Evolutionary conservation across 495 filamentous ascomycete genomes (phyloP).

Genomic region (Talaromyces nanjingensis): DNA sequence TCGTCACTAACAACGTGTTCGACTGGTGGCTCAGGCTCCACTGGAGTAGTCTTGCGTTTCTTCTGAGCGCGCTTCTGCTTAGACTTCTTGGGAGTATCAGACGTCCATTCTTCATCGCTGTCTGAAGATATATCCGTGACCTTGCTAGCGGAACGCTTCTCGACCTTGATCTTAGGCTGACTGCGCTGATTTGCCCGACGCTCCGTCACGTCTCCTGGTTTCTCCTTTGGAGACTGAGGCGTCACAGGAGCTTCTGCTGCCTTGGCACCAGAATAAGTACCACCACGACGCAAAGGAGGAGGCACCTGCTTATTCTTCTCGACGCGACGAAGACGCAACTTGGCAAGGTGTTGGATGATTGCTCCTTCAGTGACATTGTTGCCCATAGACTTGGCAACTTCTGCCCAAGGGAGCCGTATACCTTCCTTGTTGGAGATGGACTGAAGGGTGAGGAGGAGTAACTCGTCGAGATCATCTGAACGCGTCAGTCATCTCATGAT

Average conservation of each 20-base stretch:
- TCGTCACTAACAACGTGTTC: neutral
- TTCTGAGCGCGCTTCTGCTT: conserved; percentile 3
- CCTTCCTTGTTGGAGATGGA: conserved; percentile 27
- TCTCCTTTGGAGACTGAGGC: neutral
- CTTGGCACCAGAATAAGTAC: conserved; percentile 9
- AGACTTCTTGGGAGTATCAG: conserved; percentile 1
- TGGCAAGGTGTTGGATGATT: conserved; percentile 42
- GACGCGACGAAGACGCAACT: conserved; percentile 31
- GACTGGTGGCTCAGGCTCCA: neutral
- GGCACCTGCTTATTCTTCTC: conserved; percentile 27
- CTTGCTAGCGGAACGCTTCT: conserved; percentile 2
- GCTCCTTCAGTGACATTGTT: conserved; percentile 32
- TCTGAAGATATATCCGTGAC: neutral
- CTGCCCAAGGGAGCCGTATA: conserved; percentile 35
- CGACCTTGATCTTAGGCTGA: conserved; percentile 6
- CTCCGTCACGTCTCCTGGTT: neutral
- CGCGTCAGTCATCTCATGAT: neutral
- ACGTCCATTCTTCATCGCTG: conserved; percentile 3
- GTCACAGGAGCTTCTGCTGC: conserved; percentile 2
- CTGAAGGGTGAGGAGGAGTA: conserved; percentile 37
- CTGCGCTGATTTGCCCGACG: neutral
- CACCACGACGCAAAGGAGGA: conserved; percentile 30
- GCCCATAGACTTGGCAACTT: conserved; percentile 29
- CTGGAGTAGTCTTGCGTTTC: neutral
- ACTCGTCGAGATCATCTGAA: conserved; percentile 34